Evolutionary conservation across 805 yeast species (phyloP).

Genomic region (Yarrowia keelungensis): DNA sequence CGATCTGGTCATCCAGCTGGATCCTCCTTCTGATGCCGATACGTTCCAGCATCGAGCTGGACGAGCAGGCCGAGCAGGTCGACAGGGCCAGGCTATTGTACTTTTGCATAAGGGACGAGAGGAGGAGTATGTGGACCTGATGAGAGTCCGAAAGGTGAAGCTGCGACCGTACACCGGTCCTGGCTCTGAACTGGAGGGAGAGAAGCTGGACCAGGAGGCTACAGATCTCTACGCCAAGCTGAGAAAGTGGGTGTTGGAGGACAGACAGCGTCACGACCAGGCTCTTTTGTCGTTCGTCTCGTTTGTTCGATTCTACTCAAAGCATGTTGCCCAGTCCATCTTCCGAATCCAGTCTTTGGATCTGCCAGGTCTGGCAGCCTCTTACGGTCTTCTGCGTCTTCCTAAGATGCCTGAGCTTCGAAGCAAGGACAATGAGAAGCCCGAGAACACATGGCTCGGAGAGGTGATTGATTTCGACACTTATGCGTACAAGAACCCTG

Average conservation of each 20-base stretch:
- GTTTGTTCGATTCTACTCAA: slow-evolving; percentile 80
- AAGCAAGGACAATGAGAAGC: slow-evolving; percentile 55
- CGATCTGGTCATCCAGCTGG: slow-evolving; percentile 90
- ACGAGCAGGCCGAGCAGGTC: slow-evolving; percentile 92
- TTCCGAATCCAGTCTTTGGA: slow-evolving; percentile 78
- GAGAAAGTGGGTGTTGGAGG: slow-evolving; percentile 68
- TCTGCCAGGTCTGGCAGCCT: slow-evolving; percentile 70
- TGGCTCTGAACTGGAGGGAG: slow-evolving; percentile 40
- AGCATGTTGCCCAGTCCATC: slow-evolving; percentile 87
- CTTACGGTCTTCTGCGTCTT: slow-evolving; percentile 80
- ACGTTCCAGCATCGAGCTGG: slow-evolving; percentile 94
- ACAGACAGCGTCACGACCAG: slow-evolving; percentile 80
- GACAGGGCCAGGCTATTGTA: slow-evolving; percentile 77
- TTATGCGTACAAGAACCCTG: slow-evolving; percentile 67
- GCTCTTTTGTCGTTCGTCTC: slow-evolving; percentile 84
- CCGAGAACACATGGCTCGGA: slow-evolving; percentile 79
- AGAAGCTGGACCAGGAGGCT: slow-evolving; percentile 39
- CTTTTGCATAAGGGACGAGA: slow-evolving; percentile 79
- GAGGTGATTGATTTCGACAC: slow-evolving; percentile 69
- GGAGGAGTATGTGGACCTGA: slow-evolving; percentile 78
- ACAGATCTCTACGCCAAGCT: slow-evolving; percentile 45
- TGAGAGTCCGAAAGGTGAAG: slow-evolving; percentile 71
- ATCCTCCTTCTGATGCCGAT: slow-evolving; percentile 93
- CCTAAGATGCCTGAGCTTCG: slow-evolving; percentile 95
- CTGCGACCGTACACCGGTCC: slow-evolving; percentile 53